Evolutionary conservation across 495 filamentous ascomycete species (phyloP).

Genomic region (Penicillium pancosmium): DNA sequence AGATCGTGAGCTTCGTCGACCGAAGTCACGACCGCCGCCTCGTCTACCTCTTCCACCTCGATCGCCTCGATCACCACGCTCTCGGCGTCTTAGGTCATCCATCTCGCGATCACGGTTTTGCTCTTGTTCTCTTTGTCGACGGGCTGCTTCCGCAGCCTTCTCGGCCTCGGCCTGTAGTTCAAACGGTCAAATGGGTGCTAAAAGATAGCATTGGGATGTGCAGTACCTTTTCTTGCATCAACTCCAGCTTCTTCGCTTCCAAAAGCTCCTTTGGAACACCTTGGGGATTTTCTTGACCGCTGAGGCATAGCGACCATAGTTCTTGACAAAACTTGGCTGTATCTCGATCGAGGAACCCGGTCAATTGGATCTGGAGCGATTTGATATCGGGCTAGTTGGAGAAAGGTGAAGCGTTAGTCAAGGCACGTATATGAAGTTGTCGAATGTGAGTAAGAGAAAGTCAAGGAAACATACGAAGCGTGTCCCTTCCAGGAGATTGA

Average conservation of each 20-base stretch:
- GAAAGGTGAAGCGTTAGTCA: slow-evolving; percentile 15
- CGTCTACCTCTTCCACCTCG: slow-evolving; percentile 59
- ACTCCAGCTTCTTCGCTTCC: slow-evolving; percentile 92
- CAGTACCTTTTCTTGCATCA: slow-evolving; percentile 87
- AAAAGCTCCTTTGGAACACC: slow-evolving; percentile 93
- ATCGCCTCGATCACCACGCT: slow-evolving; percentile 69
- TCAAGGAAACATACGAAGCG: slow-evolving; percentile 65
- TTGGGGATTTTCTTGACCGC: slow-evolving; percentile 83
- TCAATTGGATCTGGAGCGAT: slow-evolving; percentile 88
- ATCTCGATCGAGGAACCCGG: slow-evolving; percentile 93
- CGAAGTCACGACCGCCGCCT: slow-evolving; percentile 47
- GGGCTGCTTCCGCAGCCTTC: slow-evolving; percentile 75
- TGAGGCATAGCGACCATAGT: slow-evolving; percentile 87
- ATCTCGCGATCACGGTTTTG: slow-evolving; percentile 58
- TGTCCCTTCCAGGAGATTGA: slow-evolving; percentile 80
- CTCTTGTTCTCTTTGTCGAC: slow-evolving; percentile 70
- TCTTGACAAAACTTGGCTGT: slow-evolving; percentile 90
- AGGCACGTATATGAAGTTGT: neutral
- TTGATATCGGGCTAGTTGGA: slow-evolving; percentile 87
- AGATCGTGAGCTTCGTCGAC: slow-evolving; percentile 61
- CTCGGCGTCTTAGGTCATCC: slow-evolving; percentile 68
- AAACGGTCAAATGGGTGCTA: slow-evolving; percentile 7
- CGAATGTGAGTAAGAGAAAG: slow-evolving; percentile 2
- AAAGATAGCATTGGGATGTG: neutral
- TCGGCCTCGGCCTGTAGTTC: slow-evolving; percentile 73